Evolutionary conservation across 768 basidiomycete genomes (phyloP).

Genomic region (Suillus luteus): DNA sequence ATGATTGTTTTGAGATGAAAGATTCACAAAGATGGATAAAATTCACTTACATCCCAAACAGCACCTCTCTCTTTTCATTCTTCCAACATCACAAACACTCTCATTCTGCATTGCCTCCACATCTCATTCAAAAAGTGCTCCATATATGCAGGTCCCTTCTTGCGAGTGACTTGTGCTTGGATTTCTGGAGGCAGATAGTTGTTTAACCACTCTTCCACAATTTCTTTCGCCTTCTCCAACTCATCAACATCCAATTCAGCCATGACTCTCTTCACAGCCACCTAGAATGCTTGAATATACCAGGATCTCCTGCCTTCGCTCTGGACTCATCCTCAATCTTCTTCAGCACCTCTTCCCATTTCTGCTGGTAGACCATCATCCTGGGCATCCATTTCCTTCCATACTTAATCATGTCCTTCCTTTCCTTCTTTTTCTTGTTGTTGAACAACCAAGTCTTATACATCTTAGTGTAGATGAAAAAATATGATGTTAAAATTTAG

Average conservation of each 20-base stretch:
- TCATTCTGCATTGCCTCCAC: background rate
- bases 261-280: too few relatives aligned
- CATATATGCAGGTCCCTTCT: background rate
- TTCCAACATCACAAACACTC: too few relatives aligned
- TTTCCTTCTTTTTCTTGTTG: too few relatives aligned
- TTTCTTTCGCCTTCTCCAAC: too few relatives aligned
- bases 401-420: too few relatives aligned
- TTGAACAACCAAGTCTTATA: too few relatives aligned
- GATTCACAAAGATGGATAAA: background rate
- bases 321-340: background rate
- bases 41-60: background rate
- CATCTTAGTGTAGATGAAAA: background rate
- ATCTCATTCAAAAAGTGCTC: background rate
- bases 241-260: too few relatives aligned
- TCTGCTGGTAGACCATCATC: background rate
- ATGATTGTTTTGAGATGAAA: background rate
- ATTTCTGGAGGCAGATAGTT: background rate
- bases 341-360: background rate
- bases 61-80: too few relatives aligned
- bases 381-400: background rate
- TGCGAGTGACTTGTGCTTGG: background rate
- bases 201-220: background rate
- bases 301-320: background rate
- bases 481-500: background rate
- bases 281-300: background rate